Base-by-base conservation (phyloP, 306 rosid species). In the Cyclanthera cordifolia region DNA sequence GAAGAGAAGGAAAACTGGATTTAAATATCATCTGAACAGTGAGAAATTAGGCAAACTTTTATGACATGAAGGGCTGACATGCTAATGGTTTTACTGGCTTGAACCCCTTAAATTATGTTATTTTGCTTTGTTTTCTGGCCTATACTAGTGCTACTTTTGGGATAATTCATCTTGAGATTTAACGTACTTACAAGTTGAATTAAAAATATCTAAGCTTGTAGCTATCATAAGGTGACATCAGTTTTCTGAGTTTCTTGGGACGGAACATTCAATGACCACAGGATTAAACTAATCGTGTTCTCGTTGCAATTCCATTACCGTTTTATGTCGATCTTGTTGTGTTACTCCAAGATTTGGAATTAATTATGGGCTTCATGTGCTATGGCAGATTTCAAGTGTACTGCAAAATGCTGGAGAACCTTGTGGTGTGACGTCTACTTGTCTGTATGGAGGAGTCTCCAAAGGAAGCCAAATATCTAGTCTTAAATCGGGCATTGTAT, bases 371-470 rank as follows among this genome's bases (percentile, higher is more conserved):
- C 66, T 72, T 84, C 32, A 4, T 58, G 74, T 74, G 25, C 54
- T 67, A 37, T 80, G 67, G 34, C 85, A 93, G 99, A 90, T 90
- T 80, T 90, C 91, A 52, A 95, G 86, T 72, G 99, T 93, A 48
- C 73, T 93, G 32, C 83, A 83, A 75, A 90, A 90, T 69, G 95
- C 95, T 49, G 96, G 99, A 72, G 74, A 73, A 39, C 79, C 96
- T 58, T 87, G 94, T 75, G 96, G 88, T 20, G 94, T 90, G 74
- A 72, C 74, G 53, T 80, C 95, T 54, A 71, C 90, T 69, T 86
- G 96, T 77, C 70, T 93, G 82, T 90, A 90, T 51, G 99, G 99
- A 75, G 99, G 99, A 81, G 87, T 95, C 57, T 83, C 95, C 67
- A 93, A 90, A 82, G 87, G 82, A 58, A 93, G 90, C 25, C 99